phyloP scores from a whole-genome alignment of 306 rosid genomes.

The Acacia melanoxylon region DNA sequence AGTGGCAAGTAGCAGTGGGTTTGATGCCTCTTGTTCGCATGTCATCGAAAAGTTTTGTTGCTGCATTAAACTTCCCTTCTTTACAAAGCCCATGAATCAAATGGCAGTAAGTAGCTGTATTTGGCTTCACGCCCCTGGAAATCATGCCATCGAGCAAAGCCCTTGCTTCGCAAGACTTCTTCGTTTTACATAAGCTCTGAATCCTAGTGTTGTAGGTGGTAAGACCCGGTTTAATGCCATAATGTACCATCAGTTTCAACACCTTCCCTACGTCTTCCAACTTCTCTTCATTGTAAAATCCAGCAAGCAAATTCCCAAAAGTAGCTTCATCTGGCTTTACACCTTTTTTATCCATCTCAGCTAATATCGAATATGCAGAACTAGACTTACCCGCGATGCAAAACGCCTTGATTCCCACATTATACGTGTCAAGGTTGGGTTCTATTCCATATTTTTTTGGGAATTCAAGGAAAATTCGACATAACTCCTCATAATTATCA shows the following conservation, averaged over 20 bases:
- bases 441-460: constrained; percentile 55
- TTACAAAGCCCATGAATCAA: constrained; percentile 77
- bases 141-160: constrained; percentile 69
- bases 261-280: constrained; percentile 72
- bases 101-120: constrained; percentile 46
- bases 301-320: constrained; percentile 44
- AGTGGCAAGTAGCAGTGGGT: constrained; percentile 55
- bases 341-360: constrained; percentile 70
- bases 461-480: constrained; percentile 59
- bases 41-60: constrained; percentile 47
- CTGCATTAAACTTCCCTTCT: constrained; percentile 67
- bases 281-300: constrained; percentile 69
- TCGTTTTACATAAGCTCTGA: constrained; percentile 70
- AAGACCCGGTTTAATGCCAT: constrained; percentile 39
- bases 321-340: constrained; percentile 54
- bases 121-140: constrained; percentile 57
- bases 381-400: constrained; percentile 56
- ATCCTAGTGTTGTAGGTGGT: constrained; percentile 69
- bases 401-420: constrained; percentile 57
- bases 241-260: constrained; percentile 56
- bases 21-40: constrained; percentile 50
- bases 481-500: constrained; percentile 55
- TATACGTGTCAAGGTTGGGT: constrained; percentile 65
- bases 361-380: constrained; percentile 56
- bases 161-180: constrained; percentile 60